Conservation (phyloP, 208 protist species). For the Zelonia costaricensis region DNA sequence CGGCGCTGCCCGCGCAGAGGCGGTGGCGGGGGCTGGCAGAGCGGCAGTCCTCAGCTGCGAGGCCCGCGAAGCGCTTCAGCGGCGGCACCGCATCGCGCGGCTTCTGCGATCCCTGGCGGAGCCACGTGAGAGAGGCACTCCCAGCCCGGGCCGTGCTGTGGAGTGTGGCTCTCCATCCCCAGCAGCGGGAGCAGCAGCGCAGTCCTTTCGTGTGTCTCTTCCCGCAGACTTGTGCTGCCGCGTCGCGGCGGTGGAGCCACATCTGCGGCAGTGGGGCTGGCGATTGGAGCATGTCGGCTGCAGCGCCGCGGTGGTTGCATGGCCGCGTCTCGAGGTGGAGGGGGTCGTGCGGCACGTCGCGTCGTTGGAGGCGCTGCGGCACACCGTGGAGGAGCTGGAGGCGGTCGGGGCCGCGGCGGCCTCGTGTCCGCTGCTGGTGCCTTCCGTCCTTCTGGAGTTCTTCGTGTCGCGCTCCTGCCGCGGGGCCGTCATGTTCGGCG, state of each 20-base stretch:
- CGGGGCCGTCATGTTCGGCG: slow-evolving; percentile 81
- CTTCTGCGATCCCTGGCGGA: slow-evolving; percentile 5
- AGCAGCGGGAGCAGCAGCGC: too few relatives aligned
- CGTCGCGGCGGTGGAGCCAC: slow-evolving; percentile 36
- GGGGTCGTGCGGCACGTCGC: slow-evolving; percentile 36
- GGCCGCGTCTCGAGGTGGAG: slow-evolving; percentile 57
- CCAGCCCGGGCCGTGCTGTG: too few relatives aligned
- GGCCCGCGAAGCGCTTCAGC: slow-evolving; percentile 2
- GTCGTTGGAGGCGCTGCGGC: slow-evolving; percentile 37
- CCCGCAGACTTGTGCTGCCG: slow-evolving; percentile 36
- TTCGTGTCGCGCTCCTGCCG: slow-evolving; percentile 80
- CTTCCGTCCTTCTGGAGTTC: slow-evolving; percentile 63
- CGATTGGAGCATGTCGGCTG: slow-evolving; percentile 33
- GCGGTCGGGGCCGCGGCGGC: slow-evolving; percentile 11
- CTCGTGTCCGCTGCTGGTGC: slow-evolving; percentile 24
- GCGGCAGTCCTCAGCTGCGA: too few relatives aligned
- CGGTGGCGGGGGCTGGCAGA: too few relatives aligned
- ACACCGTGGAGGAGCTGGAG: slow-evolving; percentile 63
- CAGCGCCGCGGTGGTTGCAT: slow-evolving; percentile 36
- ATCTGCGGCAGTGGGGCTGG: slow-evolving; percentile 73
- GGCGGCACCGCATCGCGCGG: slow-evolving; percentile 1
- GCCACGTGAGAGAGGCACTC: not conserved
- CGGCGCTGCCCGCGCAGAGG: too few relatives aligned
- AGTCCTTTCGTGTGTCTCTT: slow-evolving; percentile 28
- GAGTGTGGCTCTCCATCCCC: too few relatives aligned